A percentile compares a stretch with the other conserved stretches of the same genome.
phyloP scores from a whole-genome alignment of 805 yeast species.

The Tetrapisispora fleetii region DNA sequence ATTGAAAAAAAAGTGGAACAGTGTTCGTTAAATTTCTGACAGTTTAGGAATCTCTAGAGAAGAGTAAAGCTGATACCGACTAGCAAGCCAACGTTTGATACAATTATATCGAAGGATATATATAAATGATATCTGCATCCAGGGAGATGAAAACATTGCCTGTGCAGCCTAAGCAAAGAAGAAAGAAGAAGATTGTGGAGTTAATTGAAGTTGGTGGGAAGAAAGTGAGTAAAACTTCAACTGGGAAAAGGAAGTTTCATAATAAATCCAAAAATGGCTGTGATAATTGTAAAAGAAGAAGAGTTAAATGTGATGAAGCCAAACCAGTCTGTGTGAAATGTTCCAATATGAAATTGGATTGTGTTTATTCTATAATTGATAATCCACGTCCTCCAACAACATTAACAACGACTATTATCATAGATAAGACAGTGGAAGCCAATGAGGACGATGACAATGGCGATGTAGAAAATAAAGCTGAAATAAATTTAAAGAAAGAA shows the following conservation, averaged over 20 bases:
- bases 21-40: too few relatives aligned
- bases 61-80: too few relatives aligned
- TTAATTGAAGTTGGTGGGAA: constrained; percentile 34
- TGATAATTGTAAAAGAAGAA: constrained; percentile 74
- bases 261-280: constrained; percentile 86
- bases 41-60: neutral
- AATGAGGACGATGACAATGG: neutral
- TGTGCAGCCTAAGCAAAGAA: constrained; percentile 3
- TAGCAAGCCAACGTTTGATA: neutral
- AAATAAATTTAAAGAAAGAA: neutral
- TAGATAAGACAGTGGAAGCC: neutral
- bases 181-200: constrained; percentile 22
- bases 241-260: constrained; percentile 79
- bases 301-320: constrained; percentile 88
- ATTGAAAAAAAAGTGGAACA: too few relatives aligned
- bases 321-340: constrained; percentile 78
- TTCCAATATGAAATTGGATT: constrained; percentile 63
- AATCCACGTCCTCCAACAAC: neutral
- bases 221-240: constrained; percentile 34
- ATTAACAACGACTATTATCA: neutral
- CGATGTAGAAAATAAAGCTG: neutral
- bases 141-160: neutral
- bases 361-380: constrained; percentile 42
- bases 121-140: neutral
- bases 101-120: neutral